phyloP scores from a whole-genome alignment of 1,139 yeast genomes.

The Geotrichum phurueaensis region DNA sequence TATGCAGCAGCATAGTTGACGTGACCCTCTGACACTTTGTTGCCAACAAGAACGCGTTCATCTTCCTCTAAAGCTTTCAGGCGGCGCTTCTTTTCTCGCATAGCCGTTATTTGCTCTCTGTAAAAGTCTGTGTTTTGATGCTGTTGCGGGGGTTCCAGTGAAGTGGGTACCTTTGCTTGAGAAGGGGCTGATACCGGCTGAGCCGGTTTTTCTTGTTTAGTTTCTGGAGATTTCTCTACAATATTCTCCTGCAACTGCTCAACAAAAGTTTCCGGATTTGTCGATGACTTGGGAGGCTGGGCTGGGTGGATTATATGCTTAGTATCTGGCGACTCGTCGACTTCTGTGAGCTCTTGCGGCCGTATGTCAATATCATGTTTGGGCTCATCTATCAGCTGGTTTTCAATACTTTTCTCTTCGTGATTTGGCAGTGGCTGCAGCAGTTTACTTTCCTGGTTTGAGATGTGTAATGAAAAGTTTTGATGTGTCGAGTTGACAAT shows the following conservation, averaged over 20 bases:
- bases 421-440: neutral
- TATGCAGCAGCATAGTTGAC: slow-evolving; percentile 90
- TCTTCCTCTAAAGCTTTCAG: slow-evolving; percentile 46
- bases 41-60: slow-evolving; percentile 66
- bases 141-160: neutral
- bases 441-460: neutral
- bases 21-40: slow-evolving; percentile 85
- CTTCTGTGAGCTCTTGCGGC: neutral
- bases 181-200: neutral
- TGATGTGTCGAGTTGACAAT: slow-evolving; percentile 4
- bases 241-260: neutral
- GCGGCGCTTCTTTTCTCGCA: slow-evolving; percentile 39
- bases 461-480: slow-evolving; percentile 6
- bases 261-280: neutral
- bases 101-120: slow-evolving; percentile 6
- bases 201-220: neutral
- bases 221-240: neutral
- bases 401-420: neutral
- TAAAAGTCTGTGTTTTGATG: slow-evolving; percentile 7
- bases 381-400: neutral
- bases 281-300: neutral
- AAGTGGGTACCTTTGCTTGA: neutral
- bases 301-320: neutral
- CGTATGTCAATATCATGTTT: neutral
- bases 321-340: neutral